phyloP scores from a whole-genome alignment of 1,284 basidiomycete species.

The Vanrija pseudolonga region DNA sequence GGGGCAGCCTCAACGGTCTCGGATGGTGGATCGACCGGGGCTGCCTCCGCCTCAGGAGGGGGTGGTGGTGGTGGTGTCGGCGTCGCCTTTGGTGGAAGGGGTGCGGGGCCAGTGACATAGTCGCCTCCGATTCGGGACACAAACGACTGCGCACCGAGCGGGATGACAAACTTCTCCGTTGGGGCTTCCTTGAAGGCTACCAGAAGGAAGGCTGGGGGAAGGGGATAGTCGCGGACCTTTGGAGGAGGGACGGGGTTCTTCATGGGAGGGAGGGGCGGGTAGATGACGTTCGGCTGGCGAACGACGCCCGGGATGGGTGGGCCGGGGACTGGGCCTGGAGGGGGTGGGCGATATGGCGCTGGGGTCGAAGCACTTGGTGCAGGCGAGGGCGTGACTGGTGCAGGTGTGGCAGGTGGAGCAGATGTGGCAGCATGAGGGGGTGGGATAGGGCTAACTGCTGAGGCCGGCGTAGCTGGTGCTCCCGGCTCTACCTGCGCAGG shows the following conservation, averaged over 20 bases:
- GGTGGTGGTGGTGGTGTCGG: neutral
- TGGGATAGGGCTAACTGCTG: neutral
- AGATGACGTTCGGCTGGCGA: neutral
- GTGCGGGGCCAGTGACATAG: constrained; percentile 25
- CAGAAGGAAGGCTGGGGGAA: constrained; percentile 41
- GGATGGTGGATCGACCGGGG: neutral
- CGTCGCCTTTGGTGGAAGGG: neutral
- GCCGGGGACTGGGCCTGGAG: no score
- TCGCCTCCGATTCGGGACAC: constrained; percentile 41
- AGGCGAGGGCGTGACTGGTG: neutral
- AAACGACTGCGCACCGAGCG: constrained; percentile 33
- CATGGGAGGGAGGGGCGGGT: neutral
- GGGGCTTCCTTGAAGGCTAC: constrained; percentile 41
- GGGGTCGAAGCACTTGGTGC: neutral
- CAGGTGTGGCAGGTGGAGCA: neutral
- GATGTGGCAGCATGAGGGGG: neutral
- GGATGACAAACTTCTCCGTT: constrained; percentile 43
- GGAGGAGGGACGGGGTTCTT: constrained; percentile 13
- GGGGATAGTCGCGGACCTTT: constrained; percentile 18
- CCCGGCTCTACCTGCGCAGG: no score
- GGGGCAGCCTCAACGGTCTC: neutral
- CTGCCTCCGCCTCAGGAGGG: neutral
- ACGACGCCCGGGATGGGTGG: neutral
- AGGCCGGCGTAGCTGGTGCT: neutral
- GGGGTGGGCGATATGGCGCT: no score